Base-by-base conservation (phyloP, 2,329 filamentous ascomycete species). In the Gaeumannomyces sp. region DNA sequence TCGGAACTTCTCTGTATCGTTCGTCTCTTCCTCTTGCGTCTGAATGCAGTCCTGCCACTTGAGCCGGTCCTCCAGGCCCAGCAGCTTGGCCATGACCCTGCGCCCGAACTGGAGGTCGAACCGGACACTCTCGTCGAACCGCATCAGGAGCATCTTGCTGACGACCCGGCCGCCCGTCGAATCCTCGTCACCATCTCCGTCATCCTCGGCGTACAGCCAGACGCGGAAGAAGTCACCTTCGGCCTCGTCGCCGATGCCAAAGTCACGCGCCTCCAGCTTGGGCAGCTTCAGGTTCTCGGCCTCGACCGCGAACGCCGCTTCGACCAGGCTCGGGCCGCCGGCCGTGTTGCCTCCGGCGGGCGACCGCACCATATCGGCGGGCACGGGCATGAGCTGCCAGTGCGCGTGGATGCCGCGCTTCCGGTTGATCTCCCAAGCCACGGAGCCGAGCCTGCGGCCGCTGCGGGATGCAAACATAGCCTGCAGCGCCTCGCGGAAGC, bases 41-140 rank as follows among this genome's bases (percentile, higher is more conserved):
- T 98, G 93, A 38, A 82, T 84, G 69, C 92, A 94, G 70, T 96
- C 90, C 75, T 88, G 88, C 95, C 95, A 99, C 69, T 92, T 82
- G 63, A 89, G 78, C n/a, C 95, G 83, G 59, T 85, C 79, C 75
- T 97, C 92, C 60, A 98, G 77, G 3, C 87, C 86, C 62, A 99
- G 80, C 63, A 99, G 79, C 77, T 97, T 97, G 1, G 92, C 94
- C 74, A 98, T 80, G 4, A 97, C 95, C 59, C 88, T 86, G 57
- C 96, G 84, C 4, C 91, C 93, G 72, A 96, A 98, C 73, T 98
- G 94, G 60, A 97, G 77, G 73, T 97, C 93, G 74, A 99, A 98
- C 19, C 89, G 85, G 68, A 90, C 85, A 25, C 85, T 87, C 31
- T 87, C 79, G 66, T 88, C 85, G 11, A 97, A 82, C 8, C 86